Percentiles rank a stretch among this genome's conserved stretches.
Evolutionary conservation across 176 grass and related monocot genomes (phyloP).

Genomic region (Pontederia paniculata): DNA sequence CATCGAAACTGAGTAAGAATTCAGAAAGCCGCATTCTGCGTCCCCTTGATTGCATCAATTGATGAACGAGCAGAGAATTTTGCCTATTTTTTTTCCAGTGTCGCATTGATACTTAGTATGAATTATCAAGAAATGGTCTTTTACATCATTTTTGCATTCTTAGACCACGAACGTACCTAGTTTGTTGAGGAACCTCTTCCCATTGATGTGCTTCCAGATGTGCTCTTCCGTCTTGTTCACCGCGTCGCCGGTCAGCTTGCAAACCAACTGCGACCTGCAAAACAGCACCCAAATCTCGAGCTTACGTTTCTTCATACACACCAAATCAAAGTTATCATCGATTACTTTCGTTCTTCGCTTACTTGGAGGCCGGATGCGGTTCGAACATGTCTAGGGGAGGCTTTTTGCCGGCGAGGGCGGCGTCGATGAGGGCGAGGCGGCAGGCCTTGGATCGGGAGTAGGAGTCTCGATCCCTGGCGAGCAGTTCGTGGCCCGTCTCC

Average conservation of each 20-base stretch:
- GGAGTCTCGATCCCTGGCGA: constrained; percentile 57
- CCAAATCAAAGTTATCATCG: no score
- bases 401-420: constrained; percentile 47
- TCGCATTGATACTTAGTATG: no score
- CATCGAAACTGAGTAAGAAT: no score
- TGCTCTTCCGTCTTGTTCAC: constrained; percentile 84
- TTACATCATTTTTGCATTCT: no score
- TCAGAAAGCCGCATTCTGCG: no score
- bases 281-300: no score
- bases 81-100: no score
- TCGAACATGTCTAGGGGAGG: constrained; percentile 74
- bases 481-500: constrained; percentile 83
- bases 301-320: no score
- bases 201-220: constrained; percentile 95
- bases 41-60: no score
- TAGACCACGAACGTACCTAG: constrained; percentile 36
- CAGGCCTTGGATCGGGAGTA: constrained; percentile 62
- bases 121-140: no score
- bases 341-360: neutral
- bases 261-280: constrained; percentile 57
- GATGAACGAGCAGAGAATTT: no score
- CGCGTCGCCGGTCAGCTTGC: constrained; percentile 67
- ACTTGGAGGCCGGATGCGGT: constrained; percentile 68
- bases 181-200: constrained; percentile 76
- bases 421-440: constrained; percentile 70